Base-by-base conservation (phyloP, 805 yeast species). In the Ogataea ramenticola region DNA sequence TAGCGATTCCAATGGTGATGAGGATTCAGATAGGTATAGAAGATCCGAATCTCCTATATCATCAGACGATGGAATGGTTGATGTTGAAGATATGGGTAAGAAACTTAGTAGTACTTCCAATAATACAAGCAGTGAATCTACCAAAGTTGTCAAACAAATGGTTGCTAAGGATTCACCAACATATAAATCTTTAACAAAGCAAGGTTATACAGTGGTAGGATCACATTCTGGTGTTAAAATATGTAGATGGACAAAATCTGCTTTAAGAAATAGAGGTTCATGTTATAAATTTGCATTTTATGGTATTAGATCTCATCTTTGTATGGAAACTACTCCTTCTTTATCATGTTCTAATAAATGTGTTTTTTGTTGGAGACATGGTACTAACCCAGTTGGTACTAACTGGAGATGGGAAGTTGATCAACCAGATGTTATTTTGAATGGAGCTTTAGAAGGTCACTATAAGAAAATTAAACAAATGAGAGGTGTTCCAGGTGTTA, bases 291-390 rank as follows among this genome's bases (percentile, higher is more conserved):
- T 76, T 65, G 95, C 96, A 10, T 83, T 89, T 55, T 89, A 90
- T 61, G 96, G 96, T 21, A 89, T 89, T 54, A 79, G 75, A 48
- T 84, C 95, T 2, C 96, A 91, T 65, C 68, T 91, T 45, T 89
- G 97, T 65, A 89, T 89, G 97, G 97, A 89, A 60, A 79, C 96
- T 2, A 89, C 97, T 0, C 97, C 97, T 1, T 83, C 95, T 1
- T 70, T 89, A 46, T 91, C 96, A 8, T 89, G 97, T 63, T 87
- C 96, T 5, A 89, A 89, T 60, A 89, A 89, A 61, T 89, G 97
- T 73, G 96, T 90, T 4, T 89, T 89, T 58, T 89, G 97, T 66
- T 89, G 97, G 97, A 77, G 97, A 61, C 97, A 89, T 63, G 97
- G 97, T 40, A 89, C 96, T 2, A 90, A 89, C 57, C 97, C 97